Percentiles rank a stretch among this genome's conserved stretches.
Conservation (phyloP, 768 basidiomycete species). For the Tricholoma terreum region DNA sequence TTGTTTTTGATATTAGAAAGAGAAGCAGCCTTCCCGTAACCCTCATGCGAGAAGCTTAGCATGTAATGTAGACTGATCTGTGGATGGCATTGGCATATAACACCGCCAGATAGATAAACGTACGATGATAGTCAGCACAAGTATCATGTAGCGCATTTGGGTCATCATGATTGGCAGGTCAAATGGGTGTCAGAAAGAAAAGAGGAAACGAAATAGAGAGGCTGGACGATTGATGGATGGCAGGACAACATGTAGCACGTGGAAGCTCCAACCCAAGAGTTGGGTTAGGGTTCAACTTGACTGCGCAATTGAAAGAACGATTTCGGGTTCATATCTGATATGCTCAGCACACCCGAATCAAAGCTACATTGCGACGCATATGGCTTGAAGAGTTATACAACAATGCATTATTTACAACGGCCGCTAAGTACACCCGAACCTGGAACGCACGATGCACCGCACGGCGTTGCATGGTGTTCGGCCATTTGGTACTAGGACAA, state of each 20-base stretch:
- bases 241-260: too few relatives aligned
- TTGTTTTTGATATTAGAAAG: slow-evolving; percentile 40
- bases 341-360: slow-evolving; percentile 90
- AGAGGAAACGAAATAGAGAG: slow-evolving; percentile 2
- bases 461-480: slow-evolving; percentile 37
- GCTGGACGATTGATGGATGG: too few relatives aligned
- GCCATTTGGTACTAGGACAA: background rate
- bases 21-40: slow-evolving; percentile 60
- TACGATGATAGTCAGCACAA: slow-evolving; percentile 48
- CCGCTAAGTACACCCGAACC: background rate
- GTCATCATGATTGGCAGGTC: slow-evolving; percentile 48
- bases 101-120: slow-evolving; percentile 12
- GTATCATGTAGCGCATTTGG: slow-evolving; percentile 51
- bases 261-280: too few relatives aligned
- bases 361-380: slow-evolving; percentile 97
- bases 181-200: slow-evolving; percentile 7
- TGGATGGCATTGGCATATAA: background rate
- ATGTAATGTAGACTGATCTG: slow-evolving; percentile 61
- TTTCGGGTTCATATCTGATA: slow-evolving; percentile 32
- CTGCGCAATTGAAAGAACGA: slow-evolving; percentile 85
- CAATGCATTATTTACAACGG: background rate
- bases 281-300: too few relatives aligned
- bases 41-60: slow-evolving; percentile 62
- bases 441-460: slow-evolving; percentile 64
- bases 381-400: slow-evolving; percentile 72